These are phyloP conservation scores for Lachnellula cervina DNA, from an alignment of 2,329 filamentous ascomycete genomes.

Conservation along the genomic window DNA sequence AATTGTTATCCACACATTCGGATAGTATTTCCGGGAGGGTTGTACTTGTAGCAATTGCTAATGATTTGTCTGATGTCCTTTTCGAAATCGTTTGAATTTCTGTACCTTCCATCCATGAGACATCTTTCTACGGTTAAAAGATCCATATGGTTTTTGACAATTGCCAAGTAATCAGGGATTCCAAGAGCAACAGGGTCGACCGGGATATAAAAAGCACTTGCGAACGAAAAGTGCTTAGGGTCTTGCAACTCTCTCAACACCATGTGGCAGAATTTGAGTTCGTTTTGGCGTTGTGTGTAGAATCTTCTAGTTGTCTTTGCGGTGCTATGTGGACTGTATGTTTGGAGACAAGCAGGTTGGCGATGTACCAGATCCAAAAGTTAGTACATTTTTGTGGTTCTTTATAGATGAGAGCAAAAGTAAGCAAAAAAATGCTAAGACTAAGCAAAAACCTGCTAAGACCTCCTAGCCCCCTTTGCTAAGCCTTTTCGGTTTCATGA, in stretches of 20 bases:
- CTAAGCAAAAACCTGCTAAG: too few relatives aligned
- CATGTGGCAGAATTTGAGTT: conserved; percentile 85
- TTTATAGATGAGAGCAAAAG: too few relatives aligned
- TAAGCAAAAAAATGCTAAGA: too few relatives aligned
- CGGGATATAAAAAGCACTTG: conserved; percentile 71
- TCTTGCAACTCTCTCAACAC: conserved; percentile 74
- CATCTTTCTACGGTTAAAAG: conserved; percentile 75
- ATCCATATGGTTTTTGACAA: conserved; percentile 98
- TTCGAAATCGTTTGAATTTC: conserved; percentile 79
- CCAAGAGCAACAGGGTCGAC: conserved; percentile 93
- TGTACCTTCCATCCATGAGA: conserved; percentile 73
- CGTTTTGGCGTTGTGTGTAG: conserved; percentile 32
- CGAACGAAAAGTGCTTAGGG: conserved; percentile 61
- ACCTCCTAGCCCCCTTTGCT: too few relatives aligned
- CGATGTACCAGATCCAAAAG: too few relatives aligned
- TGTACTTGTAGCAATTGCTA: conserved; percentile 89
- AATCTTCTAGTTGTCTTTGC: too few relatives aligned
- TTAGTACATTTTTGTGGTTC: too few relatives aligned
- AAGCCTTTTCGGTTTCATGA: too few relatives aligned
- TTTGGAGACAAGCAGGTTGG: too few relatives aligned
- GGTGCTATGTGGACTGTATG: too few relatives aligned
- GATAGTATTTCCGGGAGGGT: conserved; percentile 71
- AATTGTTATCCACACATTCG: conserved; percentile 66
- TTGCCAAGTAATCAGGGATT: conserved; percentile 86
- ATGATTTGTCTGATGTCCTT: conserved; percentile 78